Base-by-base conservation (phyloP, 2,329 filamentous ascomycete genomes). In the Apiospora phragmitis region DNA sequence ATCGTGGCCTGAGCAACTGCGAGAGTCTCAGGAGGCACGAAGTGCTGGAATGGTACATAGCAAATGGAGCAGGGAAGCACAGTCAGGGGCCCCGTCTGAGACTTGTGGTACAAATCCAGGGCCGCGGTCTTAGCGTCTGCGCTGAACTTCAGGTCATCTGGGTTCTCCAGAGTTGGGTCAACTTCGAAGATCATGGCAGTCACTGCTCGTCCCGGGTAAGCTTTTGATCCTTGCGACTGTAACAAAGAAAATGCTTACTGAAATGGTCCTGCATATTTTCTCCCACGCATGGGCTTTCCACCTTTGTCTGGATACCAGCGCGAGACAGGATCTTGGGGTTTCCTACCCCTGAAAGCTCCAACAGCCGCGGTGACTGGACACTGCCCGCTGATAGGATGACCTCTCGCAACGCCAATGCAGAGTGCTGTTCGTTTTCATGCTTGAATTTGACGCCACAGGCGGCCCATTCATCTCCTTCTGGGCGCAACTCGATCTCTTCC, bases 291-390 rank as follows among this genome's bases (percentile, higher is more conserved):
- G 80, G 78, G 59, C 83, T 84, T 29, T 80, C 76, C 21, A 87
- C 78, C 70, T 83, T 84, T 42, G 81, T 77, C 16, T 81, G 74
- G n/a, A 88, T 81, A 0, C 82, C 82, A 3, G 81, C 82, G 1
- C 77, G 76, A 18, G 80, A 73, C 5, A 88, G 79, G 9, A 87
- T 74, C 0, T 81, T 75, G 3, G 81, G 79, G 65, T 83, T 81
- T 4, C 90, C 90, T 49, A 92, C 84, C 0, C 90, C 90, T 0
- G 88, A 91, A 1, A 91, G 80, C 73, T 92, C 89, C n/a, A 88
- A 84, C 21, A 89, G 80, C 78, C 87, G 88, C 6, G 85, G 90
- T 12, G 87, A 89, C 75, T 86, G 85, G 51, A 88, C 80, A 38
- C 83, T 86, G 0, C 90, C 90, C 0, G 88, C 89, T 5, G 86